Conservation (phyloP, 305 asterid genomes). For the Solanum hybrid region DNA sequence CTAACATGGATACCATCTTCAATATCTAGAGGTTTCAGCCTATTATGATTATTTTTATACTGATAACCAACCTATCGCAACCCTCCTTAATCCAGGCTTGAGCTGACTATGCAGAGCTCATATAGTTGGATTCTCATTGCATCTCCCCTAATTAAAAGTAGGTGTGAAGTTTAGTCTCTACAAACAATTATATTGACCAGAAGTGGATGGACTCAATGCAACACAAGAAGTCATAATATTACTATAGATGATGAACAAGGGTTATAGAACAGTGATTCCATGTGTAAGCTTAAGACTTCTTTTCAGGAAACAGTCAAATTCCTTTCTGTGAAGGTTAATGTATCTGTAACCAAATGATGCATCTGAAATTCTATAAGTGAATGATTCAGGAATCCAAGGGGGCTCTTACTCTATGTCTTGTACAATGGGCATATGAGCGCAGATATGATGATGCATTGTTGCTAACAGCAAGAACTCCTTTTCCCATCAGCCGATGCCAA, state of each 20-base stretch:
- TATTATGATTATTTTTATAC: not conserved
- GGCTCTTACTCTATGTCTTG: conserved; percentile 64
- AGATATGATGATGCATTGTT: conserved; percentile 35
- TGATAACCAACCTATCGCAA: not conserved
- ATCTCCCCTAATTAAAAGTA: not conserved
- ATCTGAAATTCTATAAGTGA: conserved; percentile 4
- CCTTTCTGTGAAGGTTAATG: not conserved
- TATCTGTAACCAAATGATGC: not conserved
- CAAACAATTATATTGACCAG: not conserved
- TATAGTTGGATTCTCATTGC: not conserved
- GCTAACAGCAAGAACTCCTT: conserved; percentile 52
- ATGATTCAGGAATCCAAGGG: not conserved
- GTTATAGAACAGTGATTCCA: not conserved
- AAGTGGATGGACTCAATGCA: not conserved
- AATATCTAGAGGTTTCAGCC: not conserved
- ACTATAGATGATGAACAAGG: not conserved
- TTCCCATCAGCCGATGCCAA: conserved; percentile 91
- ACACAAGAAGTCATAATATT: not conserved
- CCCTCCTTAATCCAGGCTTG: not conserved
- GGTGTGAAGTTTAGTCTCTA: not conserved
- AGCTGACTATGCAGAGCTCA: not conserved
- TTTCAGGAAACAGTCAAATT: not conserved
- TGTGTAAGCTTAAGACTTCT: not conserved
- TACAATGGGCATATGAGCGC: conserved; percentile 77
- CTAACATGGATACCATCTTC: not conserved